phyloP scores from a whole-genome alignment of 1,139 yeast species.

The Pichia sp. region DNA sequence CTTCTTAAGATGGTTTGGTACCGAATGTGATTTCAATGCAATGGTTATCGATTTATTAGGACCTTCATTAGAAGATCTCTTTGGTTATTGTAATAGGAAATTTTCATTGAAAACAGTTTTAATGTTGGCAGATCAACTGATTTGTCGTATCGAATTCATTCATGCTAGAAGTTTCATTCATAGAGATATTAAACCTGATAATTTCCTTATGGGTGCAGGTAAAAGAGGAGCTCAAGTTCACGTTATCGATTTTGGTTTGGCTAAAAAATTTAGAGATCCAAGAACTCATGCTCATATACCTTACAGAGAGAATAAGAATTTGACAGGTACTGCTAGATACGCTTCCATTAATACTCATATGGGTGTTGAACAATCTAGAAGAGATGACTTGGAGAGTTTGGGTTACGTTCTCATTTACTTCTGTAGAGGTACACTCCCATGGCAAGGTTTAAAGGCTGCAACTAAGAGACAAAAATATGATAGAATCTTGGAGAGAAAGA shows the following conservation, averaged over 20 bases:
- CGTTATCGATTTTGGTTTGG: slow-evolving; percentile 95
- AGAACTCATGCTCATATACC: slow-evolving; percentile 95
- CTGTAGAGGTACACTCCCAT: slow-evolving; percentile 91
- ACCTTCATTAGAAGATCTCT: slow-evolving; percentile 90
- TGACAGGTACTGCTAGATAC: slow-evolving; percentile 96
- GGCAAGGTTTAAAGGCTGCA: slow-evolving; percentile 98
- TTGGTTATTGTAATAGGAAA: slow-evolving; percentile 91
- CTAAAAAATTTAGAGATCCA: slow-evolving; percentile 93
- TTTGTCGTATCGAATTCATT: slow-evolving; percentile 89
- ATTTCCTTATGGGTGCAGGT: slow-evolving; percentile 95
- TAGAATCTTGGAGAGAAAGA: slow-evolving; percentile 92
- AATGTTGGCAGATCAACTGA: slow-evolving; percentile 86
- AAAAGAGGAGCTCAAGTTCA: slow-evolving; percentile 92
- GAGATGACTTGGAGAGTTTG: slow-evolving; percentile 93
- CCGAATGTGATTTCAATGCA: slow-evolving; percentile 94
- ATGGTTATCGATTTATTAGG: slow-evolving; percentile 95
- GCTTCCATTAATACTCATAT: slow-evolving; percentile 94
- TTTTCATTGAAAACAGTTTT: slow-evolving; percentile 91
- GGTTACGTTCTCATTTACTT: slow-evolving; percentile 95
- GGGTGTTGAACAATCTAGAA: slow-evolving; percentile 93
- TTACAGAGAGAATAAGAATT: slow-evolving; percentile 89
- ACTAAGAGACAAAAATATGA: slow-evolving; percentile 97
- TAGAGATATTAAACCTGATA: slow-evolving; percentile 88
- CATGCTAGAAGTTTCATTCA: slow-evolving; percentile 96
- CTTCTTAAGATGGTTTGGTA: slow-evolving; percentile 94